Evolutionary conservation across 1,139 yeast genomes (phyloP).

Genomic region (Kurtzmaniella quercitrusa): DNA sequence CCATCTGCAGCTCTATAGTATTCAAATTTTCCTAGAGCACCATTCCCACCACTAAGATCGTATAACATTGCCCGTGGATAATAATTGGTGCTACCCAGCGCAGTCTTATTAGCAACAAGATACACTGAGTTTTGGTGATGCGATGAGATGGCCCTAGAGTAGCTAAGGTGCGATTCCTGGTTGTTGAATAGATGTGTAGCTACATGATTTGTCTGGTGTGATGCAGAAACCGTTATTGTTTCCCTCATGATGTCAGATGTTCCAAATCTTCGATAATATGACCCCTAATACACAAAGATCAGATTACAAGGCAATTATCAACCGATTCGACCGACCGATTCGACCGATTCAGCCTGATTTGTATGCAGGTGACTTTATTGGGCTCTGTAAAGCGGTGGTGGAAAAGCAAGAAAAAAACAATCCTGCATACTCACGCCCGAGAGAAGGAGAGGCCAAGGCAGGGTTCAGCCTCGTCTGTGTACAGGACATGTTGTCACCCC

Average conservation of each 20-base stretch:
- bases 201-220: conserved; percentile 70
- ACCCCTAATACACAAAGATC: too few species aligned
- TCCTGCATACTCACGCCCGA: too few species aligned
- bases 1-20: conserved; percentile 27
- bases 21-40: conserved; percentile 53
- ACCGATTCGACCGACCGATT: too few species aligned
- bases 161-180: conserved; percentile 69
- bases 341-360: too few species aligned
- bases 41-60: conserved; percentile 69
- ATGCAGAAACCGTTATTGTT: conserved; percentile 63
- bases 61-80: conserved; percentile 77
- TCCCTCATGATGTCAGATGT: conserved; percentile 55
- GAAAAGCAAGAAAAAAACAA: too few species aligned
- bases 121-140: conserved; percentile 31
- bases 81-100: conserved; percentile 52
- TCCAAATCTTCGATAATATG: background rate
- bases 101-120: conserved; percentile 29
- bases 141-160: conserved; percentile 24
- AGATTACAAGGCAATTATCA: too few species aligned
- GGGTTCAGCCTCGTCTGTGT: too few species aligned
- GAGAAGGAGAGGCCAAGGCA: too few species aligned
- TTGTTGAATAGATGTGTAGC: conserved; percentile 75
- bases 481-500: too few species aligned
- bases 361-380: too few species aligned
- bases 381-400: too few species aligned